Percentiles rank a stretch among this genome's conserved stretches.
phyloP scores from a whole-genome alignment of 345 rosid species.

The Citrus medica region DNA sequence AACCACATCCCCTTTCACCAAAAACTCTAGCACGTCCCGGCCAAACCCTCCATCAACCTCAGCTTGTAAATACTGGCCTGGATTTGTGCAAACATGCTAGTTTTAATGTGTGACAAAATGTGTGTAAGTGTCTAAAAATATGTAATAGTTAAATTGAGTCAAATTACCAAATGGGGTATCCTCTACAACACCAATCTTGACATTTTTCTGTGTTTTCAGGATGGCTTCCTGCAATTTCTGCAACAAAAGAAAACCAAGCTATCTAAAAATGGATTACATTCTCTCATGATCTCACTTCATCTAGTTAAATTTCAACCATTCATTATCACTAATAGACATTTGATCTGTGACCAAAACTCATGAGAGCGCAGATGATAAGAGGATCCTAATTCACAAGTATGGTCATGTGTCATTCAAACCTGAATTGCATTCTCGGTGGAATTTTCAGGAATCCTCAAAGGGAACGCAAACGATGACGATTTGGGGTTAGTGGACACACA shows the following conservation, averaged over 20 bases:
- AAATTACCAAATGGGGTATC: conserved; percentile 68
- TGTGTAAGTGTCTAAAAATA: not conserved
- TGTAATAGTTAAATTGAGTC: not conserved
- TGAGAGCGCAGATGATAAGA: too few relatives aligned
- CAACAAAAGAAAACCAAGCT: not conserved
- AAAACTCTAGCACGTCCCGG: conserved; percentile 71
- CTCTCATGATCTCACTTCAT: too few relatives aligned
- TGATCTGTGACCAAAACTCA: too few relatives aligned
- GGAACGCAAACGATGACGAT: conserved; percentile 80
- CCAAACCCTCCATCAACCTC: conserved; percentile 80
- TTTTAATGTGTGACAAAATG: not conserved
- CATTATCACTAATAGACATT: too few relatives aligned
- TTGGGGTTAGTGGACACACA: conserved; percentile 87
- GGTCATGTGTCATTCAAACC: conserved; percentile 31
- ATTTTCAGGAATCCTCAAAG: conserved; percentile 58
- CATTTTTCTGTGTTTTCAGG: conserved; percentile 65
- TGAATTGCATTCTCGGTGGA: conserved; percentile 45
- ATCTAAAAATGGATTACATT: not conserved
- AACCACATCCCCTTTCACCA: conserved; percentile 77
- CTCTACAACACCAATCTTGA: conserved; percentile 48
- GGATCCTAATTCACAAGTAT: not conserved
- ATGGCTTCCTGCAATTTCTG: conserved; percentile 77
- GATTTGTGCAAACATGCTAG: not conserved
- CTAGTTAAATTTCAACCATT: too few relatives aligned
- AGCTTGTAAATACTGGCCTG: conserved; percentile 73